Percentiles rank a stretch among this genome's conserved stretches.
These are phyloP conservation scores for Withania somnifera DNA, from an alignment of 305 asterid species.

Conservation along the genomic window DNA sequence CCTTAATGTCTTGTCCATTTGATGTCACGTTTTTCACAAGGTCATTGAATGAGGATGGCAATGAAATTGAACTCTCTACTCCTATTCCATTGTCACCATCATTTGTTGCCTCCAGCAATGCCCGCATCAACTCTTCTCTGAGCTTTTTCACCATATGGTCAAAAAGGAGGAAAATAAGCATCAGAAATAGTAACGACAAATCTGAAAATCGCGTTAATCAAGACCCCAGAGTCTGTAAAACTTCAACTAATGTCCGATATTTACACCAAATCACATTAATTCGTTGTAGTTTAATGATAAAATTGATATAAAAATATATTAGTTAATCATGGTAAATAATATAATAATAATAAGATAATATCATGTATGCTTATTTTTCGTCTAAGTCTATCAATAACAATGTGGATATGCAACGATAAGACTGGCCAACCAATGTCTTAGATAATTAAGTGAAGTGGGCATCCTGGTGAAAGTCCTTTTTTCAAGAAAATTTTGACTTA, in stretches of 20 bases:
- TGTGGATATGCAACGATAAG: neutral
- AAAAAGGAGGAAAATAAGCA: slow-evolving; percentile 1
- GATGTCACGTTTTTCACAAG: slow-evolving; percentile 60
- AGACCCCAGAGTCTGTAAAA: neutral
- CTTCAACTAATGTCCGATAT: neutral
- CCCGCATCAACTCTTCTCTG: slow-evolving; percentile 82
- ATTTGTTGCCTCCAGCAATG: slow-evolving; percentile 50
- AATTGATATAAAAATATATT: neutral
- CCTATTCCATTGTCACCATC: slow-evolving; percentile 22
- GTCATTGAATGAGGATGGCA: slow-evolving; percentile 50
- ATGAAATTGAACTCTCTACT: slow-evolving; percentile 22
- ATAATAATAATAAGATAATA: neutral
- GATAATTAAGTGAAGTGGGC: slow-evolving; percentile 3
- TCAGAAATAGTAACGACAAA: slow-evolving; percentile 6
- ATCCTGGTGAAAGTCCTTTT: neutral
- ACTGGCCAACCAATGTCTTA: neutral
- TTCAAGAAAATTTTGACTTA: neutral
- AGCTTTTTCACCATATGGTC: slow-evolving; percentile 42
- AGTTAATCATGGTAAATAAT: neutral
- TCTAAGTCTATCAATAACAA: neutral
- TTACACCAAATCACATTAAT: neutral
- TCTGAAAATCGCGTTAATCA: neutral
- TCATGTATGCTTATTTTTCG: neutral
- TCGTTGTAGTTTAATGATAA: neutral
- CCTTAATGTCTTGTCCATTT: slow-evolving; percentile 55